These are phyloP conservation scores for Ophiostoma angusticollis DNA, from an alignment of 2,329 filamentous ascomycete species.

Conservation along the genomic window DNA sequence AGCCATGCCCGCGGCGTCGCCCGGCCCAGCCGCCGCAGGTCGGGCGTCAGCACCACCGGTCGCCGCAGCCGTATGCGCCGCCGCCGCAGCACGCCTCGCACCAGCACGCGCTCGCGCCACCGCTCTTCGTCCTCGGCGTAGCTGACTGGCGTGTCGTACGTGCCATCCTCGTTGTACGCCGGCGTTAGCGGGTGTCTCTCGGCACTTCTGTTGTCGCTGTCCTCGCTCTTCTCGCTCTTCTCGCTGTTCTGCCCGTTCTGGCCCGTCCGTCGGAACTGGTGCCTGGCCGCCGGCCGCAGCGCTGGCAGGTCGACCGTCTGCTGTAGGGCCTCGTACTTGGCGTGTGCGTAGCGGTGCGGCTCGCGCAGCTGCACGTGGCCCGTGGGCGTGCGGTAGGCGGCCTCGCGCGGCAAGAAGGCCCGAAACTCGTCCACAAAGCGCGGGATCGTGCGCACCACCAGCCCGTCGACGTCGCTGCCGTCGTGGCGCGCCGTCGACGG, in stretches of 20 bases:
- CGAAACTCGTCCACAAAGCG: slow-evolving; percentile 33
- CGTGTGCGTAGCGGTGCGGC: slow-evolving; percentile 1
- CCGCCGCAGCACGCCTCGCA: neutral
- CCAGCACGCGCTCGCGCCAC: neutral
- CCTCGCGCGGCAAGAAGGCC: slow-evolving; percentile 28
- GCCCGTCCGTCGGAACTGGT: too few relatives aligned
- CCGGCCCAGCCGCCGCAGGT: slow-evolving; percentile 1
- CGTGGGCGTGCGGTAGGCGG: slow-evolving; percentile 24
- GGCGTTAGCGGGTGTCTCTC: too few relatives aligned
- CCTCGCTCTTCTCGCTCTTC: neutral
- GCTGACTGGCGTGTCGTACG: too few relatives aligned
- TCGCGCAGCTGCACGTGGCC: slow-evolving; percentile 28
- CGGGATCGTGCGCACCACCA: slow-evolving; percentile 22
- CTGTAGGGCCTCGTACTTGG: neutral
- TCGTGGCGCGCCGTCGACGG: neutral
- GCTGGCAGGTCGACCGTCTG: slow-evolving; percentile 5
- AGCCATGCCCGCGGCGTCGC: slow-evolving; percentile 5
- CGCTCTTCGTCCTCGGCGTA: neutral
- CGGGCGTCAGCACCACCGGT: neutral
- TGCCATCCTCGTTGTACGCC: too few relatives aligned
- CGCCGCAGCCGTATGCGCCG: neutral
- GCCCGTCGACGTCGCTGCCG: slow-evolving; percentile 6
- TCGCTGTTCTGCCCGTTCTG: neutral
- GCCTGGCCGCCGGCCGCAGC: slow-evolving; percentile 3
- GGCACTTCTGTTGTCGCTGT: neutral